Evolutionary conservation across 2,329 filamentous ascomycete genomes (phyloP).

Genomic region (Colletotrichum ledebouriae): DNA sequence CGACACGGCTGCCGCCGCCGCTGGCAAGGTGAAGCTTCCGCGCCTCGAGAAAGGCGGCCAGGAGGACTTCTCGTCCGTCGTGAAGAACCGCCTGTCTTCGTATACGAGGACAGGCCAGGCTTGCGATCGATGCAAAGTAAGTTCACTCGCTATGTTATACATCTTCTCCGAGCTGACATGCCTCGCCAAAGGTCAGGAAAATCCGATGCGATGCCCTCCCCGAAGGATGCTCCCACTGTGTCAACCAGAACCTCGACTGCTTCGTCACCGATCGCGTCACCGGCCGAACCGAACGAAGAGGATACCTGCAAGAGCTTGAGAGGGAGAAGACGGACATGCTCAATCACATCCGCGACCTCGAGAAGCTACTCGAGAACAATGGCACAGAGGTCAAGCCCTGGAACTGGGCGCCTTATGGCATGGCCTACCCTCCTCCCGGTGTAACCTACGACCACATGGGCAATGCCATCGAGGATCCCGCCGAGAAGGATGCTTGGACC

Average conservation of each 20-base stretch:
- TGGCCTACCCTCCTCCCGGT: slow-evolving; percentile 44
- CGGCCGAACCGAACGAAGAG: slow-evolving; percentile 81
- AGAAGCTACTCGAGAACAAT: slow-evolving; percentile 72
- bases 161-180: neutral
- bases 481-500: slow-evolving; percentile 50
- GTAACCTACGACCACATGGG: slow-evolving; percentile 47
- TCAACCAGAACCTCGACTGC: slow-evolving; percentile 81
- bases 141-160: slow-evolving; percentile 44
- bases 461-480: slow-evolving; percentile 44
- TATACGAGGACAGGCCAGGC: slow-evolving; percentile 82
- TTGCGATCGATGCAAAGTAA: slow-evolving; percentile 89
- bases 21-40: slow-evolving; percentile 62
- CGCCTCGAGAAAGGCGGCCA: slow-evolving; percentile 59
- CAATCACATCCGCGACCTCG: slow-evolving; percentile 75
- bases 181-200: slow-evolving; percentile 76
- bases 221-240: slow-evolving; percentile 86
- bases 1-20: slow-evolving; percentile 36
- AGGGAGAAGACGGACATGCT: slow-evolving; percentile 77
- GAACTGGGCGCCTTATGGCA: slow-evolving; percentile 45
- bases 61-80: slow-evolving; percentile 67
- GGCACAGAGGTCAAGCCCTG: slow-evolving; percentile 72
- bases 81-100: slow-evolving; percentile 68
- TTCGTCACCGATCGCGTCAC: slow-evolving; percentile 90
- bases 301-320: slow-evolving; percentile 83
- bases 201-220: slow-evolving; percentile 87